Base-by-base conservation (phyloP, 2,329 filamentous ascomycete genomes). In the Pseudocercospora crystallina region DNA sequence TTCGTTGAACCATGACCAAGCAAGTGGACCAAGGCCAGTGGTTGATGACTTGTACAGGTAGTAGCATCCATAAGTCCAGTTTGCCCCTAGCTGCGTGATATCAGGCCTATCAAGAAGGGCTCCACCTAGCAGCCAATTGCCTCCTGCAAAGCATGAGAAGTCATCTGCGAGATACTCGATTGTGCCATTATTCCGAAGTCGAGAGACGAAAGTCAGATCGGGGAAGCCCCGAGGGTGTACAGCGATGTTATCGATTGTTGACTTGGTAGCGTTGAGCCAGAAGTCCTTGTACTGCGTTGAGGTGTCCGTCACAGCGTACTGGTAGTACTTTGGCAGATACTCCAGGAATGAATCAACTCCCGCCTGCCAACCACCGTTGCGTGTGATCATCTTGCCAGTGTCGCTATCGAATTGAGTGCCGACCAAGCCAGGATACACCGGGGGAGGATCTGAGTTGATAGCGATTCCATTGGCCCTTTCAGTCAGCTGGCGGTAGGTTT, bases 321-420 rank as follows among this genome's bases (percentile, higher is more conserved):
- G 59, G 45, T 65, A 66, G 49, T 61, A 63, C 46, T 69, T 69
- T 48, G 68, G 60, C 4, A 68, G 57, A 39, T 69, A 68, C 38
- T 69, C 64, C 46, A 67, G 63, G n/a, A 61, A 62, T 3, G 57
- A 62, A 46, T 68, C 66, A 33, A 65, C 62, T 12, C 66, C 60
- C 8, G 58, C 60, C 13, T 61, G 63, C 65, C 66, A 69, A 12
- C 66, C 65, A 33, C 63, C 66, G 41, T 65, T 58, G 9, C 54
- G 53, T n/a, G 63, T 63, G 2, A 63, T 33, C 31, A 68, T 64
- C 8, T 61, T 33, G 7, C 61, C 61, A 1, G 55, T 61, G 29
- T 56, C 52, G 38, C 57, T 39, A 35, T 58, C 52, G 47, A 63
- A 61, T 17, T 60, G 42, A 5, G 55, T 61, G 10, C 66, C 67